Base-by-base conservation (phyloP, 495 filamentous ascomycete species). In the Lophiostoma macrostomum region DNA sequence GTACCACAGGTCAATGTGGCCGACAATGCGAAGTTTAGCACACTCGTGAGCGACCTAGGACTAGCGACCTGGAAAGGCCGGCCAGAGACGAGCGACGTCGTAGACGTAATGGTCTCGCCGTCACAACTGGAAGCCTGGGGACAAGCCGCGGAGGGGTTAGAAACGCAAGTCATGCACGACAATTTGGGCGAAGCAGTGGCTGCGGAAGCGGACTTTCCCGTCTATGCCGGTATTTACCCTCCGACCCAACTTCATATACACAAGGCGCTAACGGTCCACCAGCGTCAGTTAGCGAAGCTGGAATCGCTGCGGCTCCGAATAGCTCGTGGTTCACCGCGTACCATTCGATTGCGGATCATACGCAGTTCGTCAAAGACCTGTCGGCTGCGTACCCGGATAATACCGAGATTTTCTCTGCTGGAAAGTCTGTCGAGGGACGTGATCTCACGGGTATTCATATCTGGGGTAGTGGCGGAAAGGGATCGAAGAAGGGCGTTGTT, bases 401-500 rank as follows among this genome's bases (percentile, higher is more conserved):
- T 50, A 73, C 79, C 0, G 76, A 81, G 63, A 71, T 82, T 36
- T 61, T 83, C 48, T 67, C 61, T 5, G 68, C 72, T 4, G 81
- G 81, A 10, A 67, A 50, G 6, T 81, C 81, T 4, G 58, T 69
- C 20, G 63, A 80, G 35, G 79, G 79, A 0, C 69, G 74, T 20
- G 42, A 67, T 37, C 77, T 85, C 23, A 76, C 71, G 22, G 80
- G 79, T 24, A 80, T 84, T 45, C 80, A 82, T 62, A 69, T 84
- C 48, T 83, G 71, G 64, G 81, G 80, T 5, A 73, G 58, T 34
- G 64, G 66, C 1, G 77, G 77, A 12, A 77, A 76, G 60, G 73
- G 76, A 16, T 71, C 60, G n/a, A 79, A 78, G 67, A 77, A 78
- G 7, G 81, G 77, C 7, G 70, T 83, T 30, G 70, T 81, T 53